Base-by-base conservation (phyloP, 139 green algal species). In the Chlorella sorokiniana region DNA sequence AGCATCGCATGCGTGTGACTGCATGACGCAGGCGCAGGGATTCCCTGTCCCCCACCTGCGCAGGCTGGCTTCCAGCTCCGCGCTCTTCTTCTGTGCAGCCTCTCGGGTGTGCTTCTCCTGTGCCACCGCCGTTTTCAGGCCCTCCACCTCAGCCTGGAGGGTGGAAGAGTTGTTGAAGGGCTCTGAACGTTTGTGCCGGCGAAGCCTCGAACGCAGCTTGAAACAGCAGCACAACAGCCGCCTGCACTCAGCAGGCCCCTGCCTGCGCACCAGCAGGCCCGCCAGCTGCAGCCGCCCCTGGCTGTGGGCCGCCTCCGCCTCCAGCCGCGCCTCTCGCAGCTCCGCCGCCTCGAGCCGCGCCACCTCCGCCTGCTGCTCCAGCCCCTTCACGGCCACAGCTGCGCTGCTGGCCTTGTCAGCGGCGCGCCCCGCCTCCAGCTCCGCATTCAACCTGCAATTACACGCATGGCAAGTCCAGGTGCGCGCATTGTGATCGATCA, bases 391-490 rank as follows among this genome's bases (percentile, higher is more conserved):
- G 38, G 42, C 38, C 31, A 45, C 78, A 20, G 82, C 78, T 23
- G 77, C 40, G 7, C 63, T 37, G 56, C 69, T 68, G 40, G 69
- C 51, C 38, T 64, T 71, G 38, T 70, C 69, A 10, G 37, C 42
- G 1, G 76, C 61, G 1, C 76, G 69, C 29, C 40, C 56, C 11
- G 54, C 64, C 33, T 79, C 63, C 42, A 76, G 31, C 77, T 87
- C 83, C 2, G 73, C 54, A 68, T 84, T 76, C 37, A 86, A 37
- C 73, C 81, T 86, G 74, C 62, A 70, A 20, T 5, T 10, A 37
- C 29, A 16, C 14, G 42, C 16, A 63, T 31, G 68, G 37, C 9
- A 4, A 9, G 65, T 5, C 2, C 20, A 37, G 38, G 65, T n/a
- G 1, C 22, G 6, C 37, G 35, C 67, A 38, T 45, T 40, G 68